These are phyloP conservation scores for Sarocladium brachiariae DNA, from an alignment of 2,329 filamentous ascomycete species.

Conservation along the genomic window DNA sequence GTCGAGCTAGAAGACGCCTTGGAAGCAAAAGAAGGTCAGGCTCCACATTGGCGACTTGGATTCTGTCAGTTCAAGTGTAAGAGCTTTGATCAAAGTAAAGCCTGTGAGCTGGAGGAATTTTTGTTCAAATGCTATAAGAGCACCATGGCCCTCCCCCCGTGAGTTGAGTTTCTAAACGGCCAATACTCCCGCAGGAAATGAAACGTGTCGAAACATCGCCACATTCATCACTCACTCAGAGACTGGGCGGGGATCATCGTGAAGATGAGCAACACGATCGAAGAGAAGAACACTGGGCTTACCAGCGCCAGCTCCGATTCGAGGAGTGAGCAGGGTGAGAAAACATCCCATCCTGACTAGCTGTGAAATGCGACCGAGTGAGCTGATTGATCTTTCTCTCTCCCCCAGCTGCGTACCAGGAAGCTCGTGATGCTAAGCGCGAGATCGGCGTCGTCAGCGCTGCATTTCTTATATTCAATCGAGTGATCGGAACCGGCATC, in stretches of 20 bases:
- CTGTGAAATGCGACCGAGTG: too few species aligned
- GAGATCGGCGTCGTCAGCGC: constrained; percentile 51
- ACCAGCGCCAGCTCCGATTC: constrained; percentile 4
- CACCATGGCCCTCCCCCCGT: too few species aligned
- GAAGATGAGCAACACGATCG: constrained; percentile 1
- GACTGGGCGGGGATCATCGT: not conserved
- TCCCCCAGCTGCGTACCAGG: constrained; percentile 20
- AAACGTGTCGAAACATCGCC: too few species aligned
- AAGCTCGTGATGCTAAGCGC: constrained; percentile 39
- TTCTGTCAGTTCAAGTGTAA: too few species aligned
- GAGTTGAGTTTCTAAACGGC: too few species aligned
- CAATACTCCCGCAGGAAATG: too few species aligned
- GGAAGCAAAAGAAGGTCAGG: constrained; percentile 4
- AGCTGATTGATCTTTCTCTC: not conserved
- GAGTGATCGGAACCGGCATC: constrained; percentile 61
- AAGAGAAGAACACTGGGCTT: not conserved
- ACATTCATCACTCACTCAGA: not conserved
- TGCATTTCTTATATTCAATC: constrained; percentile 55
- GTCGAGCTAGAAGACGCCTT: constrained; percentile 5
- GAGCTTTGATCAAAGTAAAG: too few species aligned
- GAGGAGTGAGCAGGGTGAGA: constrained; percentile 2
- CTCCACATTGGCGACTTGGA: not conserved
- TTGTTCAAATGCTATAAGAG: too few species aligned
- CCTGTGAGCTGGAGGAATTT: too few species aligned
- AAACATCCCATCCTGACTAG: not conserved